Evolutionary conservation across 2,329 filamentous ascomycete species (phyloP), one percentile per base, ranked within the genome.

Genomic region (Xylaria sp.): DNA sequence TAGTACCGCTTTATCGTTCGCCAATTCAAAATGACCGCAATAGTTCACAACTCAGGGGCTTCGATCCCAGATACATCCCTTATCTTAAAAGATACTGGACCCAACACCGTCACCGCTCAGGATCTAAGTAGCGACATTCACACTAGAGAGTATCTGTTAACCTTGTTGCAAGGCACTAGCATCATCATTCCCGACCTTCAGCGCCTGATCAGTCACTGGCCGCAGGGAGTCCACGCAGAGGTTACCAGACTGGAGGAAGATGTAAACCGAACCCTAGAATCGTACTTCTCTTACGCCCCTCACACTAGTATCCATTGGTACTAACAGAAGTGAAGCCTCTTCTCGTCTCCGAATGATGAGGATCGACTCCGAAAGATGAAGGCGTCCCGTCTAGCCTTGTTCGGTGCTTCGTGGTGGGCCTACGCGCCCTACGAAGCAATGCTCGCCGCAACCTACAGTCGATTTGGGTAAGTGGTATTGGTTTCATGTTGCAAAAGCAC

Each of bases 381-480:
- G 22, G 39, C n/a, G 19, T 38, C 39, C 1, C 42, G 52, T 22
- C 8, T 56, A 6, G 34, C 52, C 17, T 7, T 54, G 1, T 56
- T 59, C 13, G 44, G 24, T 1, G 59, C 56, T 22, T 48, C 52
- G 13, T 61, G 59, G 59, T 61, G 59, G 59, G 46, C 56, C 7
- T 61, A 44, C 38, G 53, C 56, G 22, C 24, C 52, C 7, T 56
- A 52, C 11, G 52, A 61, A 4, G 44, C 50, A 1, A 26, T 61
- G 18, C 18, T 45, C 9, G 41, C 47, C 17, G 41, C 26, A n/a
- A 52, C 46, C 3, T 18, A 20, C 16, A 18, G 22, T 34, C 42
- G 21, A 50, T 59, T 22, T 59, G 52, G 52, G 59, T 59, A 42
- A 52, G 59, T n/a, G 17, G 19, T n/a, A 2, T 22, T 2, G n/a